Conservation (phyloP, 768 basidiomycete species). For the Kondoa malvinella region DNA sequence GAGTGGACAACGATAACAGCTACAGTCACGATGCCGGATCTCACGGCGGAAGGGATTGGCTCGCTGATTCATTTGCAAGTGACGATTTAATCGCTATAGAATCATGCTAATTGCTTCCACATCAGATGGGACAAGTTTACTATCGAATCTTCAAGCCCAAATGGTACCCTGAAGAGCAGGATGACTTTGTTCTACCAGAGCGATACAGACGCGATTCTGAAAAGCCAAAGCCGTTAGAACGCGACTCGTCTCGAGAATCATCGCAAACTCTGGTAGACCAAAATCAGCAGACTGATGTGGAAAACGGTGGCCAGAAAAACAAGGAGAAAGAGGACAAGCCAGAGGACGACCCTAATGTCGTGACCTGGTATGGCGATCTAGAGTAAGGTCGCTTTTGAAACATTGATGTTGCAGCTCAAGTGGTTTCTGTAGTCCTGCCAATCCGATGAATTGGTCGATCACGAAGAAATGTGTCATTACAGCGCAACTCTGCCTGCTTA, state of each 20-base stretch:
- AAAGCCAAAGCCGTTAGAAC: too few species aligned
- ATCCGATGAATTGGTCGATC: slow-evolving; percentile 10
- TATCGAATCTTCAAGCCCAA: neutral
- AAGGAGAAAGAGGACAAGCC: neutral
- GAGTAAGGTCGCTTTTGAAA: neutral
- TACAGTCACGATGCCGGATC: neutral
- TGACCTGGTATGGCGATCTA: slow-evolving; percentile 19
- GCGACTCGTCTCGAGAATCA: neutral
- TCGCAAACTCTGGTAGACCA: neutral
- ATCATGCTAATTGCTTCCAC: neutral
- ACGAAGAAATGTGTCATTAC: neutral
- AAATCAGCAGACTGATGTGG: neutral
- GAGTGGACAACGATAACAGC: too few species aligned
- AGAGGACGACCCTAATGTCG: slow-evolving; percentile 15
- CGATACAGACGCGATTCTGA: neutral
- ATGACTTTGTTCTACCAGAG: neutral
- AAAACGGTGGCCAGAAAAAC: neutral
- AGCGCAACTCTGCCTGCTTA: slow-evolving; percentile 13
- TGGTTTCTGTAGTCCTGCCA: slow-evolving; percentile 9
- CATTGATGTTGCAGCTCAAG: neutral
- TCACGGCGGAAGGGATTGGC: neutral
- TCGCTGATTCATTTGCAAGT: neutral
- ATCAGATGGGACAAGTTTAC: neutral
- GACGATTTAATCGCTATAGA: neutral
- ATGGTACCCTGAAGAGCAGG: slow-evolving; percentile 4